Evolutionary conservation across 352 stramenopile genomes (phyloP), one percentile per base, ranked within the genome.

Genomic region (Blastocystis sp.): DNA sequence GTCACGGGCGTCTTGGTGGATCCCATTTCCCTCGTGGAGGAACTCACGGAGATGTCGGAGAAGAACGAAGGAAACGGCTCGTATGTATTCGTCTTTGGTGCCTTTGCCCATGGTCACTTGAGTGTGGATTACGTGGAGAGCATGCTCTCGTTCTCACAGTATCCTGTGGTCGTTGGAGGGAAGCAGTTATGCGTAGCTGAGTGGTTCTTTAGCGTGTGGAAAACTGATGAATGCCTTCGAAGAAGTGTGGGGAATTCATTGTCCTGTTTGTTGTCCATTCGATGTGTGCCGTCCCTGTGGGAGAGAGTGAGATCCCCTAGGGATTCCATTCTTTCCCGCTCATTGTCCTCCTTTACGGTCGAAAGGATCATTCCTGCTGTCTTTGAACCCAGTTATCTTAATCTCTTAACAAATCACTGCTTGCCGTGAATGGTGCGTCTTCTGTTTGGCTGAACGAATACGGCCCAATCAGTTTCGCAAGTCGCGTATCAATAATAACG

Each of bases 171-270:
- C 10, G 60, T 0, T 71, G 38, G 11, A 19, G 3, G 76, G n/a
- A 17, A 34, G 24, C 3, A 11, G 3, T 84, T 11, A 84, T 4
- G n/a, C 38, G 21, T 84, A 84, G 74, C 57, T 84, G 28, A 71
- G 59, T 84, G 74, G 74, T 74, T 84, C 74, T 19, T 14, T 84
- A 28, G 74, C 74, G n/a, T 68, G 59, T 76, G 74, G 74, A 2
- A 84, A 84, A 38, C 52, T 84, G 0, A 84, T 84, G 74, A 84
- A 84, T 84, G 74, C 74, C 3, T 84, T 84, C 52, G 74, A 84
- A 24, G 59, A 84, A 52, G 28, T 68, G 3, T 84, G 74, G 74
- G 60, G 52, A 7, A 21, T 84, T 77, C 68, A 77, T 60, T 77
- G 10, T 21, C 60, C 11, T 77, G 38, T 77, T 77, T 57, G 38